Conservation (phyloP, 2,329 filamentous ascomycete species). For the Aspergillus sp. region DNA sequence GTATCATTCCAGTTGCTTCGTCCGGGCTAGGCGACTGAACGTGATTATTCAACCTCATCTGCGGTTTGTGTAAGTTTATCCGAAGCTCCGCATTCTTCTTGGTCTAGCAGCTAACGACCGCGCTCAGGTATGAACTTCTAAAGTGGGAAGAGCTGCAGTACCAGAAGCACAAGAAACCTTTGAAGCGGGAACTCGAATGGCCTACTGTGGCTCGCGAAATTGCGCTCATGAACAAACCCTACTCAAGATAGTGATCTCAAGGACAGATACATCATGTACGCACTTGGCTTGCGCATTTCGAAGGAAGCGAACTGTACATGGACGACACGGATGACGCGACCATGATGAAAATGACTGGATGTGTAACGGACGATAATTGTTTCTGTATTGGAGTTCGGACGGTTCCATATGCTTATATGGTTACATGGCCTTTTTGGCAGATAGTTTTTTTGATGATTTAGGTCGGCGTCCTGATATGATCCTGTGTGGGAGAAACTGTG, state of each 20-base stretch:
- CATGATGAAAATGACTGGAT: neutral
- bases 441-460: neutral
- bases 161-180: slow-evolving; percentile 49
- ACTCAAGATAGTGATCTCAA: slow-evolving; percentile 60
- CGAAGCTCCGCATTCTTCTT: too few species aligned
- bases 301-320: neutral
- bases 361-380: neutral
- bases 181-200: slow-evolving; percentile 87
- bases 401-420: neutral
- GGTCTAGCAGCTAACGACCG: slow-evolving; percentile 13
- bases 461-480: neutral
- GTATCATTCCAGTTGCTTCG: slow-evolving; percentile 65
- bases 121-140: slow-evolving; percentile 69
- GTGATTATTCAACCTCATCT: slow-evolving; percentile 98
- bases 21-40: slow-evolving; percentile 85
- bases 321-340: neutral
- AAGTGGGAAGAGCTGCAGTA: slow-evolving; percentile 87
- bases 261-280: neutral
- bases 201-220: slow-evolving; percentile 83
- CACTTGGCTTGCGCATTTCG: neutral
- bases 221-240: slow-evolving; percentile 92
- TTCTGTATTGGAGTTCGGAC: neutral
- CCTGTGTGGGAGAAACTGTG: neutral
- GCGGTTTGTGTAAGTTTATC: slow-evolving; percentile 66
- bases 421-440: too few species aligned